These are phyloP conservation scores for Durio zibethinus DNA, from an alignment of 345 rosid species.

Conservation along the genomic window DNA sequence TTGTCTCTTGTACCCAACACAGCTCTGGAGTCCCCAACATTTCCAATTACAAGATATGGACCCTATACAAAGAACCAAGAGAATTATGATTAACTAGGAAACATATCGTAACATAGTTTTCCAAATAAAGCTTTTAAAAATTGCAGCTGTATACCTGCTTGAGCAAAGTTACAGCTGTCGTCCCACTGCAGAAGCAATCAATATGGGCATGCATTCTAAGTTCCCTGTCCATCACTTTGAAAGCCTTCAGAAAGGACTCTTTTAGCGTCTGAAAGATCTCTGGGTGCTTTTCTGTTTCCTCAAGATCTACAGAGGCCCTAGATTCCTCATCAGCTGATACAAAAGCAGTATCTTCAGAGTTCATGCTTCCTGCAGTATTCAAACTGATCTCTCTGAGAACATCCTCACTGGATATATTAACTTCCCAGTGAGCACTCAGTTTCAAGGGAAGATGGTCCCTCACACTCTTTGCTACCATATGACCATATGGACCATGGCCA, in stretches of 20 bases:
- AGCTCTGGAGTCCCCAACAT: conserved; percentile 96
- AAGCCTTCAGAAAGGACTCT: conserved; percentile 88
- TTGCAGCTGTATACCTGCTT: conserved; percentile 60
- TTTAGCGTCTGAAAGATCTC: conserved; percentile 59
- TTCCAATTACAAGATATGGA: conserved; percentile 69
- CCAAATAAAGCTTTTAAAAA: conserved; percentile 8
- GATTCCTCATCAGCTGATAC: conserved; percentile 67
- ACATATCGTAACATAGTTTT: conserved; percentile 7
- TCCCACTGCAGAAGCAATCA: conserved; percentile 96
- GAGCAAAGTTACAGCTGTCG: conserved; percentile 92
- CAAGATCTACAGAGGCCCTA: conserved; percentile 47
- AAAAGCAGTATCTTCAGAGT: conserved; percentile 52
- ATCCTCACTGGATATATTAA: conserved; percentile 50
- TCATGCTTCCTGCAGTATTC: conserved; percentile 48
- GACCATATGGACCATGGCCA: conserved; percentile 98
- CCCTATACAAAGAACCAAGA: conserved; percentile 46
- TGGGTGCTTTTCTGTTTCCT: conserved; percentile 46
- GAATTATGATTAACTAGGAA: background rate
- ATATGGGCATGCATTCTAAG: conserved; percentile 64
- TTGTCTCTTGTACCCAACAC: conserved; percentile 72
- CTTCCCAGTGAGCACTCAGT: conserved; percentile 79
- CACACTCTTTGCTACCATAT: conserved; percentile 93
- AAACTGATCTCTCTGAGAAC: conserved; percentile 44
- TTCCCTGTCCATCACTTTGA: conserved; percentile 92
- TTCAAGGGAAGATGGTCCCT: conserved; percentile 89